Base-by-base conservation (phyloP, 2,329 filamentous ascomycete genomes). In the Aspergillus piperis region DNA sequence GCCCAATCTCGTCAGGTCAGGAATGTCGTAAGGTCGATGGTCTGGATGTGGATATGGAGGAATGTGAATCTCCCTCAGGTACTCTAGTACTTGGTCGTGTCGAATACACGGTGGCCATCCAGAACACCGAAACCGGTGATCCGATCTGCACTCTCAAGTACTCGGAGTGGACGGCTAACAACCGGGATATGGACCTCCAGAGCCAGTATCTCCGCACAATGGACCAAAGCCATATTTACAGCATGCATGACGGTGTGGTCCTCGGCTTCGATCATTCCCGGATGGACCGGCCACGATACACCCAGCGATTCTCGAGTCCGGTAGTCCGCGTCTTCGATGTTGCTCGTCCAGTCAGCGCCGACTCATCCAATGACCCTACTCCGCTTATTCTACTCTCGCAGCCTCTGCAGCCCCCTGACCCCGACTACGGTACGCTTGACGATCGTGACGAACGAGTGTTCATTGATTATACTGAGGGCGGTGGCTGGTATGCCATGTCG, bases 91-190 rank as follows among this genome's bases (percentile, higher is more conserved):
- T 97, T 1, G 92, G 92, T 27, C 86, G 91, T 54, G 92, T 91
- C 41, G 92, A 97, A 74, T 99, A 99, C 76, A 94, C 86, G 5
- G 89, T 99, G 62, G 87, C 85, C 58, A 96, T 99, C 48, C 89
- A 92, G 65, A 88, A 91, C 62, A 85, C 84, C 48, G 85, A 90
- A 66, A 88, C 86, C 3, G 88, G 89, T 1, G 86, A 89, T 61
- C 86, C 87, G 7, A 89, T 99, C 63, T 96, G 92, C 70, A 96
- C 91, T 0, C 86, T 99, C 67, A 93, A 88, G 66, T 99, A 96
- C 72, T 90, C 92, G 10, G 95, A 99, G 75, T 99, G 95, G 95
- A 88, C 88, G 0, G 91, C 93, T 13, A 99, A 99, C 75, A 96
- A 90, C 61, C 90, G 88, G 62, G 94, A 99, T 75, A 86, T 86